A percentile compares a stretch with the other conserved stretches of the same genome.
phyloP scores from a whole-genome alignment of 306 rosid genomes.

The Coriaria nepalensis region DNA sequence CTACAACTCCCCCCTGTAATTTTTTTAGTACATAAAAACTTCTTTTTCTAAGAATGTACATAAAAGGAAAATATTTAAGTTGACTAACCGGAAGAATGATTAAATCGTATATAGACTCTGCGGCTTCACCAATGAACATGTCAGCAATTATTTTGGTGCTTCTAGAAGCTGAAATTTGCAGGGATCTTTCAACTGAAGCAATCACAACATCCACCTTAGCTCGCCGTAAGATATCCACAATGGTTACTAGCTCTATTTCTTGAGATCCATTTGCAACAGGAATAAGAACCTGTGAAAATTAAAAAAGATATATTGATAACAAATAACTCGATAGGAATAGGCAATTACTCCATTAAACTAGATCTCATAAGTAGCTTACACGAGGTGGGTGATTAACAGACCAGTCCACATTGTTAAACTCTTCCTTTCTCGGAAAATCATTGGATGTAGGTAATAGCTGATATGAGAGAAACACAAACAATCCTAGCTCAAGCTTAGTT shows the following conservation, averaged over 20 bases:
- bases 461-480: conserved; percentile 17
- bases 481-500: conserved; percentile 5
- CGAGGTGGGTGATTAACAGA: conserved; percentile 54
- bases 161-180: conserved; percentile 43
- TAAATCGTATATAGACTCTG: conserved; percentile 55
- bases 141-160: conserved; percentile 82
- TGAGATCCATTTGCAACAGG: conserved; percentile 90
- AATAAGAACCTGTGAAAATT: conserved; percentile 48
- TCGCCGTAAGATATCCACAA: conserved; percentile 71
- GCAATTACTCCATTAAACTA: background rate
- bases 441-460: conserved; percentile 39
- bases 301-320: background rate
- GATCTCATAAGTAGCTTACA: conserved; percentile 31
- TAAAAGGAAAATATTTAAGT: background rate
- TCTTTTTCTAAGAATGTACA: background rate
- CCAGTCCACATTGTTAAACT: conserved; percentile 81
- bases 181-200: conserved; percentile 71
- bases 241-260: conserved; percentile 72
- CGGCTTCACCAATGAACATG: conserved; percentile 50
- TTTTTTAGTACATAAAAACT: background rate
- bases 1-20: conserved; percentile 63
- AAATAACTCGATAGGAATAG: background rate
- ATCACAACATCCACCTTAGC: conserved; percentile 78
- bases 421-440: conserved; percentile 42
- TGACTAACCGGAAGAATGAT: conserved; percentile 79